Evolutionary conservation across 805 yeast species (phyloP).

Genomic region (Wickerhamomyces mucosus): DNA sequence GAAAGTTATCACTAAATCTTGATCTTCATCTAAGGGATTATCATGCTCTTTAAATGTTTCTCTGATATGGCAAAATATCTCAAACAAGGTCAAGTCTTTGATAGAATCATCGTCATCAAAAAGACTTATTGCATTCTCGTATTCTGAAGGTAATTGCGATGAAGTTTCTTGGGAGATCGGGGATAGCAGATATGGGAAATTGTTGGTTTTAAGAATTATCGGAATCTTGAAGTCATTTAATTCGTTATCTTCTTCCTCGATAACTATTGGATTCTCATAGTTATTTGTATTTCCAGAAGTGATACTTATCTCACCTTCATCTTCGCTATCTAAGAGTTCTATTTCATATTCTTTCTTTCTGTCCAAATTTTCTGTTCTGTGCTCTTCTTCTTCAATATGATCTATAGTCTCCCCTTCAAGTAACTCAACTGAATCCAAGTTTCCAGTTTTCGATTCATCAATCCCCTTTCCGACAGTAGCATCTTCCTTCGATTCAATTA

Average conservation of each 20-base stretch:
- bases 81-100: slow-evolving; percentile 7
- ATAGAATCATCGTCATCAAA: slow-evolving; percentile 11
- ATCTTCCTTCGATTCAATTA: too few species aligned
- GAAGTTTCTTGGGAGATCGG: slow-evolving; percentile 8
- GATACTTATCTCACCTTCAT: neutral
- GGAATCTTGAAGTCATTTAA: slow-evolving; percentile 5
- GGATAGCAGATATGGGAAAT: slow-evolving; percentile 13
- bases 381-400: too few species aligned
- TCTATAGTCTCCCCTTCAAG: too few species aligned
- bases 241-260: neutral
- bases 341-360: too few species aligned
- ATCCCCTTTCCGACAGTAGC: too few species aligned
- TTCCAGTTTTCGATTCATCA: too few species aligned
- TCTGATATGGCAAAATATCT: slow-evolving; percentile 12
- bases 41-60: slow-evolving; percentile 9
- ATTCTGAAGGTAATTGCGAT: slow-evolving; percentile 3
- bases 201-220: slow-evolving; percentile 12
- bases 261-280: neutral
- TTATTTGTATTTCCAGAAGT: neutral
- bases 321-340: neutral
- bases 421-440: too few species aligned
- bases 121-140: slow-evolving; percentile 9
- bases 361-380: too few species aligned
- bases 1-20: slow-evolving; percentile 13
- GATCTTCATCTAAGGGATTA: slow-evolving; percentile 13